Evolutionary conservation across 2,329 filamentous ascomycete genomes (phyloP).

Genomic region (Lasiodiplodia citricola): DNA sequence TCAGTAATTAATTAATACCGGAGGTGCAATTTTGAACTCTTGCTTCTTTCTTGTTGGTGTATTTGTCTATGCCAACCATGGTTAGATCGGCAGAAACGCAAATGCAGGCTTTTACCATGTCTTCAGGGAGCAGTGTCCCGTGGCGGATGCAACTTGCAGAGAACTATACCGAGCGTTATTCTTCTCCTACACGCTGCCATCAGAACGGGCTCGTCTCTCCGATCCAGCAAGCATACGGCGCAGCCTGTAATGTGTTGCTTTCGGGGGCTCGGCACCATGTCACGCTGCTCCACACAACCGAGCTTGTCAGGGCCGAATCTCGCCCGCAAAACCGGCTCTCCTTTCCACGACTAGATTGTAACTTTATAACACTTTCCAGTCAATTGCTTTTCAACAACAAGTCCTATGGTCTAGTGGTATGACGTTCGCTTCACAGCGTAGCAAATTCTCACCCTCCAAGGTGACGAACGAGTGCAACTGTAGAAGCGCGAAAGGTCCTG

Average conservation of each 20-base stretch:
- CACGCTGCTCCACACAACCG: neutral
- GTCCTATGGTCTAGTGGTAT: slow-evolving; percentile 29
- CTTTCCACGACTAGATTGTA: no score
- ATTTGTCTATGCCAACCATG: neutral
- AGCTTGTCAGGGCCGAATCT: neutral
- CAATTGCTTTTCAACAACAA: neutral
- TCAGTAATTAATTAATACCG: neutral
- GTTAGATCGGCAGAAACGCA: neutral
- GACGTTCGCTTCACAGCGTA: slow-evolving; percentile 27
- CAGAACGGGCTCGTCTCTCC: neutral
- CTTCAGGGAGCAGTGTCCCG: no score
- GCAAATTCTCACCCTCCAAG: neutral
- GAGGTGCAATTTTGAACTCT: neutral
- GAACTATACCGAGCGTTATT: neutral
- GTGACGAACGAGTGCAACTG: neutral
- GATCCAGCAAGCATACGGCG: neutral
- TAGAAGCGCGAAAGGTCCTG: slow-evolving; percentile 29
- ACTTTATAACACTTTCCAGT: accelerated
- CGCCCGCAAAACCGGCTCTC: no score
- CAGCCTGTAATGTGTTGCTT: neutral
- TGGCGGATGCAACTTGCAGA: neutral
- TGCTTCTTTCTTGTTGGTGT: neutral
- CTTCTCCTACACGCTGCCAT: neutral
- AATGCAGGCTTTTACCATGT: neutral
- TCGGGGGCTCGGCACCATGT: neutral